Evolutionary conservation across 148 eudicot genomes (phyloP), one percentile per base, ranked within the genome.

Genomic region (Rheum nobile): DNA sequence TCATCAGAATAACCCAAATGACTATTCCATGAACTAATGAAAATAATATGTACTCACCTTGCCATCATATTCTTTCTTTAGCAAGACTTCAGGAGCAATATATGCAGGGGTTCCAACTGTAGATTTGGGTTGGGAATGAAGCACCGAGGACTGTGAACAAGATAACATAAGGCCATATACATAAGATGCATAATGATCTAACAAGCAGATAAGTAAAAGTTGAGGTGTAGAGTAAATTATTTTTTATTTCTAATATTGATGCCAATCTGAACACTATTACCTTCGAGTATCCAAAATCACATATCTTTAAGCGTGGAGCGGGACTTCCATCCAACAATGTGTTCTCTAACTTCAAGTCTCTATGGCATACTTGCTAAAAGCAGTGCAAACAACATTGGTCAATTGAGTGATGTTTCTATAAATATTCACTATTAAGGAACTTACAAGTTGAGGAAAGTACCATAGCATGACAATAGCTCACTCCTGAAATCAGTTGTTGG

Each of bases 91-190:
- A 1, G 98, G 98, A 19, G 98, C 98, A 82, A 92, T 92, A 79
- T 92, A 92, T 75, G 98, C 98, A 47, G 98, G 98, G 74, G 98
- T 92, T 68, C 98, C 98, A 76, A 92, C 98, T 52, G 98, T 92
- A 77, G 98, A 90, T 75, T 90, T 92, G 72, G 97, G 97, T 83
- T 92, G 97, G 32, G 97, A 92, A 81, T 92, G 97, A 75, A 90
- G 84, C 81, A 92, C 97, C 3, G 95, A 90, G 70, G 97, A 92
- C 97, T 92, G 86, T 35, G 76, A 77, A 79, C 29, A 79, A 74
- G 67, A 68, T 65, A 31, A 52, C 37, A 77, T 44, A 67, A 24
- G 39, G 42, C 72, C 69, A 46, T 69, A 28, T 22, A n/a, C 55
- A 48, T 13, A 1, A 48, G 22, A 16, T 48, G 21, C 55, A 48